These are phyloP conservation scores for Pichia phayaonensis DNA, from an alignment of 805 yeast species.

Conservation along the genomic window DNA sequence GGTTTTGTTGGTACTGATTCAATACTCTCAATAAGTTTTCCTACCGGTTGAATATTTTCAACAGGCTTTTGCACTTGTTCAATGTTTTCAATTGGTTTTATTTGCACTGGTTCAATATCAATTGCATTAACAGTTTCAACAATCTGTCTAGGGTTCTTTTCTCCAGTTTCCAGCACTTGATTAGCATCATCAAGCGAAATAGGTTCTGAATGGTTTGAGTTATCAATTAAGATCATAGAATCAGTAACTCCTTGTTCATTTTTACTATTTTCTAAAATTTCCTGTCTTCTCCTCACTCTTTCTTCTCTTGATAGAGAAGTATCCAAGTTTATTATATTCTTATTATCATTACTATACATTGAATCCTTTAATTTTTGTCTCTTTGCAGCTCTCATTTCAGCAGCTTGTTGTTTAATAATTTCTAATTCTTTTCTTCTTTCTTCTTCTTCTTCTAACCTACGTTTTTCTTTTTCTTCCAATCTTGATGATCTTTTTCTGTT, in stretches of 20 bases:
- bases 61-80: background rate
- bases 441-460: constrained; percentile 45
- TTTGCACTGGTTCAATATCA: background rate
- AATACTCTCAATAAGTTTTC: background rate
- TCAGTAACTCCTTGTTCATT: background rate
- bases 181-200: background rate
- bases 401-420: constrained; percentile 36
- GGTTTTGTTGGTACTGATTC: background rate
- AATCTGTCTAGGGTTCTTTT: background rate
- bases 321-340: background rate
- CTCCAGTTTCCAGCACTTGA: background rate
- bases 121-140: background rate
- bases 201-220: background rate
- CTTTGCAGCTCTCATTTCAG: constrained; percentile 36
- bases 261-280: background rate
- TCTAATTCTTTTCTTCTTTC: constrained; percentile 39
- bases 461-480: constrained; percentile 54
- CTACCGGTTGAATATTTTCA: background rate
- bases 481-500: constrained; percentile 71
- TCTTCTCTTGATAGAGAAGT: constrained; percentile 29
- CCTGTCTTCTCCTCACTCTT: constrained; percentile 17
- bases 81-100: background rate
- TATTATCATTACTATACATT: constrained; percentile 9
- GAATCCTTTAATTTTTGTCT: constrained; percentile 28
- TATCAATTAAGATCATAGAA: background rate